Percentiles rank a stretch among this genome's conserved stretches.
Conservation (phyloP, 1,139 yeast species). For the Candida dubliniensis region DNA sequence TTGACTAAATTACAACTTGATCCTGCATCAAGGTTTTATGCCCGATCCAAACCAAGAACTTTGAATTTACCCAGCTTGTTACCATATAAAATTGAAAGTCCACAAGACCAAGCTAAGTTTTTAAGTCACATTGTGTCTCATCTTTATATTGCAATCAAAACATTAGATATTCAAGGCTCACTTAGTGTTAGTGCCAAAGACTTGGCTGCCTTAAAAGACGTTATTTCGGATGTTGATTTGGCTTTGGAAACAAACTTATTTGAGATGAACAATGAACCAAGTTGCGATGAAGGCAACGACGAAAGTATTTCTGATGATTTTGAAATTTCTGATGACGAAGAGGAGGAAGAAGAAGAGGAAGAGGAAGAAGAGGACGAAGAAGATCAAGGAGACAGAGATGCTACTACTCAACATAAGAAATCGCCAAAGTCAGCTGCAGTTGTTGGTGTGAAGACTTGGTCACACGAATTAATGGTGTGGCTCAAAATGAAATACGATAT, state of each 20-base stretch:
- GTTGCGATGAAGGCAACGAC: constrained; percentile 35
- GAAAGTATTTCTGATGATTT: constrained; percentile 41
- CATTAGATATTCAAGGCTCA: constrained; percentile 75
- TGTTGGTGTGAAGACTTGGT: constrained; percentile 80
- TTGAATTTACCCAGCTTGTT: constrained; percentile 60
- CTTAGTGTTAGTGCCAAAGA: constrained; percentile 68
- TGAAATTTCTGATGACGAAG: constrained; percentile 40
- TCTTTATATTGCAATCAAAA: constrained; percentile 73
- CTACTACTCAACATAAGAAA: constrained; percentile 52
- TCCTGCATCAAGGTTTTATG: constrained; percentile 55
- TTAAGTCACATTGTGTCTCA: constrained; percentile 77
- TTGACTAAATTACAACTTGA: constrained; percentile 44
- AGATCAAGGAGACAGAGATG: constrained; percentile 44
- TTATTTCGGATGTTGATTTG: constrained; percentile 48
- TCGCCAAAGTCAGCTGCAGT: constrained; percentile 72
- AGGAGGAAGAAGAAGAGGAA: constrained; percentile 41
- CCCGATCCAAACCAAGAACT: constrained; percentile 52
- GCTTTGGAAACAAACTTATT: constrained; percentile 56
- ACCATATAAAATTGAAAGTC: constrained; percentile 76
- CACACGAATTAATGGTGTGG: constrained; percentile 82
- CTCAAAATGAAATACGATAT: constrained; percentile 77
- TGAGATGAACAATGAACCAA: constrained; percentile 33
- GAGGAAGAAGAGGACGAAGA: constrained; percentile 31
- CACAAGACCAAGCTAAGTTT: constrained; percentile 70
- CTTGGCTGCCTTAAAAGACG: constrained; percentile 42